Evolutionary conservation across 2,329 filamentous ascomycete species (phyloP).

Genomic region (Neonectria coccinea): DNA sequence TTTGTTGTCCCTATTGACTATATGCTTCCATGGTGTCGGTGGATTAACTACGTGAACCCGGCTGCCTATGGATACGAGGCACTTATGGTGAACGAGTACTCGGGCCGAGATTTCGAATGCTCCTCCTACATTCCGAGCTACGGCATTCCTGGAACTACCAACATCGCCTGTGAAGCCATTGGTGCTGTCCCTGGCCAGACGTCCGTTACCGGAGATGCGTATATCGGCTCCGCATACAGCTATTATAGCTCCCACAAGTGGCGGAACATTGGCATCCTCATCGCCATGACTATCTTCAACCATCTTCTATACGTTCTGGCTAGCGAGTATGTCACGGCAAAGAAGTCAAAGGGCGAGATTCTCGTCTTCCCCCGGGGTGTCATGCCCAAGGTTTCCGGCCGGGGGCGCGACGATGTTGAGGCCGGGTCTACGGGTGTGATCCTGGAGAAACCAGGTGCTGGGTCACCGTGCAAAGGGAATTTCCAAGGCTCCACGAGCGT

Average conservation of each 20-base stretch:
- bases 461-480: background rate
- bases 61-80: slow-evolving; percentile 74
- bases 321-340: slow-evolving; percentile 58
- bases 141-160: background rate
- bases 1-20: slow-evolving; percentile 56
- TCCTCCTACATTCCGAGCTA: slow-evolving; percentile 25
- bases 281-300: slow-evolving; percentile 61
- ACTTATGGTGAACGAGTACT: slow-evolving; percentile 75
- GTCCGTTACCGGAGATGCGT: slow-evolving; percentile 59
- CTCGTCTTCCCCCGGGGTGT: slow-evolving; percentile 66
- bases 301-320: slow-evolving; percentile 59
- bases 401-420: no score
- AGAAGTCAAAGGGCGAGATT: slow-evolving; percentile 69
- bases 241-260: slow-evolving; percentile 62
- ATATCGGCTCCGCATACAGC: slow-evolving; percentile 55
- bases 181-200: slow-evolving; percentile 7
- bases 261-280: slow-evolving; percentile 67
- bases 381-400: slow-evolving; percentile 21
- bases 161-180: slow-evolving; percentile 17
- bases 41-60: slow-evolving; percentile 75
- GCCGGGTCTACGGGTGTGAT: no score
- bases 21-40: slow-evolving; percentile 73
- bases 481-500: slow-evolving; percentile 45
- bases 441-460: background rate
- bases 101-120: slow-evolving; percentile 37